A percentile compares a stretch with the other conserved stretches of the same genome.
These are phyloP conservation scores for Debaryomycetaceae sp. DNA, from an alignment of 1,139 yeast species.

Conservation along the genomic window DNA sequence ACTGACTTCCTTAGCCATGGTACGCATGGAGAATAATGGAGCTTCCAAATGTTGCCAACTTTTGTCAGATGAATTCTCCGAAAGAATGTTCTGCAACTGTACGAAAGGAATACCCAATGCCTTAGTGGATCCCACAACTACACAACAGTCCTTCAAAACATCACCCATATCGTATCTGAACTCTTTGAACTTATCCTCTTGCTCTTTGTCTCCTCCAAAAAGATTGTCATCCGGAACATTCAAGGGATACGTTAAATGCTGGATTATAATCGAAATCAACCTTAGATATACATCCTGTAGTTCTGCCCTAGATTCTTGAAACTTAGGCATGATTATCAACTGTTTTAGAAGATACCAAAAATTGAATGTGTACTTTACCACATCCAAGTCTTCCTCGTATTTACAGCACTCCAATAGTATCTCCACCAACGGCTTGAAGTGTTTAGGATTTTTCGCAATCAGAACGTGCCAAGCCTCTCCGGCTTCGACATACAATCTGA, in stretches of 20 bases:
- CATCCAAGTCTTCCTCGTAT: constrained; percentile 77
- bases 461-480: constrained; percentile 95
- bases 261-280: constrained; percentile 64
- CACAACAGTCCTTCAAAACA: constrained; percentile 90
- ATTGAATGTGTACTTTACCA: constrained; percentile 85
- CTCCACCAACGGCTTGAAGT: constrained; percentile 73
- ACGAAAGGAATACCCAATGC: constrained; percentile 66
- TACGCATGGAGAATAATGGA: constrained; percentile 81
- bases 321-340: constrained; percentile 61
- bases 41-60: constrained; percentile 91
- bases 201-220: constrained; percentile 67
- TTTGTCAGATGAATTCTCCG: constrained; percentile 24
- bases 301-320: constrained; percentile 54
- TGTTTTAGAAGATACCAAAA: constrained; percentile 88
- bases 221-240: constrained; percentile 36
- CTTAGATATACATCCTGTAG: constrained; percentile 61
- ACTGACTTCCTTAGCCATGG: constrained; percentile 92
- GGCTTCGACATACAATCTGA: constrained; percentile 83
- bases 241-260: constrained; percentile 74
- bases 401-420: constrained; percentile 61
- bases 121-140: constrained; percentile 72
- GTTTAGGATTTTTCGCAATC: constrained; percentile 69
- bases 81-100: constrained; percentile 43
- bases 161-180: constrained; percentile 97
- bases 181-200: constrained; percentile 88